Evolutionary conservation across 2,329 filamentous ascomycete genomes (phyloP).

Genomic region (Clonostachys sp.): DNA sequence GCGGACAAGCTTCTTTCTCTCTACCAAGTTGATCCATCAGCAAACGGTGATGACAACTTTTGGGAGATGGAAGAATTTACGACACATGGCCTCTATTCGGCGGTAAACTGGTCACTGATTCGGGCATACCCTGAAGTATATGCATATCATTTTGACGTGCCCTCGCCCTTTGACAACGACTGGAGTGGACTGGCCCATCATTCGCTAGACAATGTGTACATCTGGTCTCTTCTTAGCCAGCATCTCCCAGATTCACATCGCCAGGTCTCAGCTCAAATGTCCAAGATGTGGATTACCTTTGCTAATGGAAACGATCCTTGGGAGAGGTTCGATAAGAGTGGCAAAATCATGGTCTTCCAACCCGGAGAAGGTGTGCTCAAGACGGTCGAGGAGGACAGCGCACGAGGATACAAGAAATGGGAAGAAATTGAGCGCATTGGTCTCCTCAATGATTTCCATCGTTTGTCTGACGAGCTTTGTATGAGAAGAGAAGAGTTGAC

Average conservation of each 20-base stretch:
- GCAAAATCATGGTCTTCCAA: not conserved
- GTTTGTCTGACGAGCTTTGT: not conserved
- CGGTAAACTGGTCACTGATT: constrained; percentile 6
- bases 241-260: constrained; percentile 1
- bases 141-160: constrained; percentile 12
- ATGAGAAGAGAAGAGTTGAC: not conserved
- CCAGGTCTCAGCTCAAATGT: not conserved
- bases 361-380: not conserved
- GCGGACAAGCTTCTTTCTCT: not conserved
- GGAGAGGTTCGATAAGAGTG: not conserved
- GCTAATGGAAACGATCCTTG: not conserved
- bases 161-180: constrained; percentile 10
- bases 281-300: not conserved
- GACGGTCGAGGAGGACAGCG: not conserved
- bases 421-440: not conserved
- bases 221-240: constrained; percentile 8
- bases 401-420: not conserved
- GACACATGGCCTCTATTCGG: constrained; percentile 7
- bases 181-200: constrained; percentile 12
- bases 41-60: constrained; percentile 4
- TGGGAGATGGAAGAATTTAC: constrained; percentile 7
- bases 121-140: constrained; percentile 2
- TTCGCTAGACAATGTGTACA: constrained; percentile 9
- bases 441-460: not conserved
- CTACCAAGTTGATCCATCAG: constrained; percentile 2